A percentile compares a stretch with the other conserved stretches of the same genome.
These are phyloP conservation scores for Wickerhamomyces canadensis DNA, from an alignment of 805 yeast species.

Conservation along the genomic window DNA sequence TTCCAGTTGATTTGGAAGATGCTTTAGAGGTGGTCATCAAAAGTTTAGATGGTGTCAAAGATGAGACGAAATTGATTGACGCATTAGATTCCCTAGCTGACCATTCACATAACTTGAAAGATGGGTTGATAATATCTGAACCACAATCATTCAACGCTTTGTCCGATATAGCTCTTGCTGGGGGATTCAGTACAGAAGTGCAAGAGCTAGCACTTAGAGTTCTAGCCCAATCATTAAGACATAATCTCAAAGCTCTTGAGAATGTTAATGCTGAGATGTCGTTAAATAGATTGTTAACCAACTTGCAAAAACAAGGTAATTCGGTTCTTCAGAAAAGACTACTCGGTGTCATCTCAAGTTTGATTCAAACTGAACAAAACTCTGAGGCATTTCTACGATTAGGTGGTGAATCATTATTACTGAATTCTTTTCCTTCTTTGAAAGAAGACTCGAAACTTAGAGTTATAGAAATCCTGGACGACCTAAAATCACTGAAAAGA, in stretches of 20 bases:
- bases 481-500: conserved; percentile 22
- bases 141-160: conserved; percentile 28
- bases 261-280: conserved; percentile 25
- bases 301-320: conserved; percentile 15
- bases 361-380: conserved; percentile 34
- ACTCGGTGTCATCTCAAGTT: conserved; percentile 47
- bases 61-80: conserved; percentile 11
- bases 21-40: conserved; percentile 10
- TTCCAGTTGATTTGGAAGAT: conserved; percentile 16
- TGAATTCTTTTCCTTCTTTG: conserved; percentile 19
- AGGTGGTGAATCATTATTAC: conserved; percentile 19
- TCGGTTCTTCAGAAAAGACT: conserved; percentile 39
- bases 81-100: conserved; percentile 42
- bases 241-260: conserved; percentile 58
- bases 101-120: conserved; percentile 61
- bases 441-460: conserved; percentile 31
- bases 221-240: conserved; percentile 64
- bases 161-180: conserved; percentile 19
- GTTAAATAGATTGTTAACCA: conserved; percentile 5
- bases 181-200: conserved; percentile 14
- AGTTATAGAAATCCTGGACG: conserved; percentile 41
- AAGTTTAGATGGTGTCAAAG: conserved; percentile 10
- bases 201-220: conserved; percentile 55
- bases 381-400: conserved; percentile 15
- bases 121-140: conserved; percentile 45